Evolutionary conservation across 2,329 filamentous ascomycete genomes (phyloP).

Genomic region (Aspergillus hiratsukae): DNA sequence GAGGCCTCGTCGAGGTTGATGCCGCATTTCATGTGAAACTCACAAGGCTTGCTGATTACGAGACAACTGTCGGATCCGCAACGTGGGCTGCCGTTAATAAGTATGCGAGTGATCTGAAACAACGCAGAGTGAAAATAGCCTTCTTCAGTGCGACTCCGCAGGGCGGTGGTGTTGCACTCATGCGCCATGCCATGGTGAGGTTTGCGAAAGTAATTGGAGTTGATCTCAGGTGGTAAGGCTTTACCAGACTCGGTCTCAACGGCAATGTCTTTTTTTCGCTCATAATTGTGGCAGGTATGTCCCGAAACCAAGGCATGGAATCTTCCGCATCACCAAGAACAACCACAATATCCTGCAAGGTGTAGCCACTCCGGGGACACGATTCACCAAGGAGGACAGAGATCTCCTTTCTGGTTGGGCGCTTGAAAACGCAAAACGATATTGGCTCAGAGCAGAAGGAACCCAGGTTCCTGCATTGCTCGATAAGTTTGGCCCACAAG

Average conservation of each 20-base stretch:
- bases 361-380: constrained; percentile 61
- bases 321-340: constrained; percentile 81
- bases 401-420: constrained; percentile 1
- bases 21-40: constrained; percentile 60
- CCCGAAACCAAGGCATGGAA: constrained; percentile 71
- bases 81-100: constrained; percentile 65
- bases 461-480: constrained; percentile 44
- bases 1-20: constrained; percentile 68
- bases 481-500: no score
- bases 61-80: constrained; percentile 53
- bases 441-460: constrained; percentile 28
- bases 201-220: constrained; percentile 64
- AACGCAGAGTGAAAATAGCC: constrained; percentile 62
- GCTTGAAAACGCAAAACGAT: no score
- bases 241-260: not conserved
- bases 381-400: constrained; percentile 61
- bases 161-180: constrained; percentile 76
- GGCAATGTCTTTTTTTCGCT: no score
- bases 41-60: constrained; percentile 54
- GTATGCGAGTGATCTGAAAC: constrained; percentile 60
- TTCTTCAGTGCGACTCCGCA: constrained; percentile 79
- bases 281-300: constrained; percentile 50
- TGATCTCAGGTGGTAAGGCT: constrained; percentile 66
- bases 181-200: constrained; percentile 73
- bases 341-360: constrained; percentile 87